These are phyloP conservation scores for Coemansia sp. DNA, from an alignment of 192 early-diverging fungal genomes.

Conservation along the genomic window DNA sequence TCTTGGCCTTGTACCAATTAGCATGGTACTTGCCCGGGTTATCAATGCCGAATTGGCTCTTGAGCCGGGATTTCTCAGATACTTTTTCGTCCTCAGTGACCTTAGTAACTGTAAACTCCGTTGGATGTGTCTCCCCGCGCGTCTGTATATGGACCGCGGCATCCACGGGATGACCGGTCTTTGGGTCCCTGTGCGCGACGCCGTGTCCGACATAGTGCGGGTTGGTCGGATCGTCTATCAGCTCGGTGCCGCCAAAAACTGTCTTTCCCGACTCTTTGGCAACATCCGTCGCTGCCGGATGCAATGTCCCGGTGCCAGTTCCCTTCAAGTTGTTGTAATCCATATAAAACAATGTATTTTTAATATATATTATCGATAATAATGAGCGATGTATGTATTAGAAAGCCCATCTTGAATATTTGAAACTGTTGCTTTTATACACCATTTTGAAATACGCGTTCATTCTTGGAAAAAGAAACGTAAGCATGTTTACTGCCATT, in stretches of 20 bases:
- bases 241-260: constrained; percentile 38
- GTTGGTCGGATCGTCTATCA: constrained; percentile 36
- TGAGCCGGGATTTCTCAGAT: constrained; percentile 18
- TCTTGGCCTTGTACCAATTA: constrained; percentile 47
- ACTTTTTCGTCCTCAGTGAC: neutral
- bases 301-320: constrained; percentile 45
- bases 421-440: neutral
- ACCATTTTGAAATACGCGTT: neutral
- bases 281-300: constrained; percentile 53
- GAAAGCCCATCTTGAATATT: neutral
- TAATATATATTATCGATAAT: neutral
- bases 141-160: constrained; percentile 41
- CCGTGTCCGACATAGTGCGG: constrained; percentile 50
- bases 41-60: constrained; percentile 36
- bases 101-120: constrained; percentile 20
- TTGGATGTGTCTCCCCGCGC: constrained; percentile 43
- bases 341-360: constrained; percentile 11
- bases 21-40: constrained; percentile 51
- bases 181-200: constrained; percentile 49
- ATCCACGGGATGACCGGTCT: constrained; percentile 36
- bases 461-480: neutral
- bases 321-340: constrained; percentile 21
- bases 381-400: neutral
- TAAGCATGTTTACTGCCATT: neutral
- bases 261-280: constrained; percentile 46